Conservation (phyloP, 805 yeast genomes). For the Kuraishia ogatae region DNA sequence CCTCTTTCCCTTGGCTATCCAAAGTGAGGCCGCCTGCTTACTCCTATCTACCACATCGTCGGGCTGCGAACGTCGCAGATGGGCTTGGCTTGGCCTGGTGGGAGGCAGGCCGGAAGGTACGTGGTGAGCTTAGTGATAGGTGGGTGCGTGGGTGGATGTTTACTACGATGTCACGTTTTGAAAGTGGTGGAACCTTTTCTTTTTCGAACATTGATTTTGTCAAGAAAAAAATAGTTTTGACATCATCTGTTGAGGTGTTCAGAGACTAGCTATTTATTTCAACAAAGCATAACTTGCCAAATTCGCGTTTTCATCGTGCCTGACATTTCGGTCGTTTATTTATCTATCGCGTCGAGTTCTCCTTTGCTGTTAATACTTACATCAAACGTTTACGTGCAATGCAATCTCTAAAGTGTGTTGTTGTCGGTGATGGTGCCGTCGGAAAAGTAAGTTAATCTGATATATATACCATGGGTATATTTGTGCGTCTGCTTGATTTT, state of each 20-base stretch:
- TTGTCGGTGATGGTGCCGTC: conserved; percentile 99
- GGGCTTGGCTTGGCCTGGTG: background rate
- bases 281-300: background rate
- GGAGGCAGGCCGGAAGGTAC: background rate
- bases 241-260: background rate
- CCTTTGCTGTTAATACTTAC: background rate
- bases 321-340: background rate
- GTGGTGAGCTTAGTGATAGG: no score
- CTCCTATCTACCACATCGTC: no score
- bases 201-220: background rate
- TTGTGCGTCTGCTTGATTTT: no score
- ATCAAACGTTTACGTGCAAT: conserved; percentile 13
- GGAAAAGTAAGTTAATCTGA: conserved; percentile 50
- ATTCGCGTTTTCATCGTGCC: background rate
- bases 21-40: no score
- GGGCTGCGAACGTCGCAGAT: no score
- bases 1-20: no score
- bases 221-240: no score
- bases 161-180: background rate
- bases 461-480: no score
- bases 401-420: conserved; percentile 86
- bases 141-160: background rate
- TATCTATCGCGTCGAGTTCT: background rate
- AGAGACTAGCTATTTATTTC: no score
- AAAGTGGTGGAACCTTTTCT: background rate